phyloP scores from a whole-genome alignment of 768 basidiomycete genomes.

The Mycena rosella region DNA sequence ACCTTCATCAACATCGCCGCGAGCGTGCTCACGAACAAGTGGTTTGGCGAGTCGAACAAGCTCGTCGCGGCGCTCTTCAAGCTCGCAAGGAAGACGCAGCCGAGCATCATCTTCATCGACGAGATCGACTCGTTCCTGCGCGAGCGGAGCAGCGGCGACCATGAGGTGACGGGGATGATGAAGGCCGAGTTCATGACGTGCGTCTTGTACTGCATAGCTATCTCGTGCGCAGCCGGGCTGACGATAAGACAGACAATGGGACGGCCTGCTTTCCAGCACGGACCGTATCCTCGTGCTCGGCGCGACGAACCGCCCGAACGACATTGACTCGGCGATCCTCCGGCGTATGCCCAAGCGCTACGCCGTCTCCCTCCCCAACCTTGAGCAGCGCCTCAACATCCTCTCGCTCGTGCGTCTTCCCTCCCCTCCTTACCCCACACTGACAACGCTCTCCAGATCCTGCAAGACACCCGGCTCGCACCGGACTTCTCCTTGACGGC shows the following conservation, averaged over 20 bases:
- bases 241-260: slow-evolving; percentile 80
- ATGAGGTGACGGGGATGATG: slow-evolving; percentile 99
- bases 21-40: slow-evolving; percentile 81
- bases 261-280: slow-evolving; percentile 85
- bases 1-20: slow-evolving; percentile 94
- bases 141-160: slow-evolving; percentile 88
- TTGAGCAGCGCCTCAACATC: slow-evolving; percentile 86
- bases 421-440: slow-evolving; percentile 1
- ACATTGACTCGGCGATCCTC: slow-evolving; percentile 88
- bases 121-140: slow-evolving; percentile 97
- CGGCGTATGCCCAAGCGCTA: slow-evolving; percentile 99
- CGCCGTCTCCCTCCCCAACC: slow-evolving; percentile 83
- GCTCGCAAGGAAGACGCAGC: slow-evolving; percentile 93
- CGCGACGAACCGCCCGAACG: slow-evolving; percentile 95
- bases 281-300: slow-evolving; percentile 93
- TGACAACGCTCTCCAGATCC: slow-evolving; percentile 69
- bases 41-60: slow-evolving; percentile 95
- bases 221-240: slow-evolving; percentile 11
- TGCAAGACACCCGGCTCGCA: slow-evolving; percentile 79
- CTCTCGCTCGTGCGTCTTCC: slow-evolving; percentile 72
- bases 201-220: neutral
- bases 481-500: slow-evolving; percentile 69
- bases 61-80: slow-evolving; percentile 95
- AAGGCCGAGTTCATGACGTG: slow-evolving; percentile 66
- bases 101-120: slow-evolving; percentile 98